phyloP scores from a whole-genome alignment of 108 stramenopile genomes.

The Nitzschia inconspicua region DNA sequence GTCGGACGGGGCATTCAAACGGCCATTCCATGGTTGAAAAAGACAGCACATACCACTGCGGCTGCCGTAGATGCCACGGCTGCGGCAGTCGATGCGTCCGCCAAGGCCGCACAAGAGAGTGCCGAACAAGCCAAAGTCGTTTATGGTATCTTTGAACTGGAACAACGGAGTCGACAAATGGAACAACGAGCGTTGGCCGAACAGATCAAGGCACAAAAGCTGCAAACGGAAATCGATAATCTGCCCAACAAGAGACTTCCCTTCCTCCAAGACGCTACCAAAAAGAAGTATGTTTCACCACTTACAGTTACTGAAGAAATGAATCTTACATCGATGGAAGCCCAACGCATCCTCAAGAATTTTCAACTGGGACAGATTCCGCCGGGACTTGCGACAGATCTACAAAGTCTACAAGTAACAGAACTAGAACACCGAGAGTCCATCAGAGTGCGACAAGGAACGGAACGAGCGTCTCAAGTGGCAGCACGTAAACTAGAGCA shows the following conservation, averaged over 20 bases:
- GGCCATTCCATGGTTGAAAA: slow-evolving; percentile 16
- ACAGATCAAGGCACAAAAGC: not conserved
- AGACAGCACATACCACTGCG: slow-evolving; percentile 22
- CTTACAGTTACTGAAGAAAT: not conserved
- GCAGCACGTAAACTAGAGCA: slow-evolving; percentile 3
- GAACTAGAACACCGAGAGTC: not conserved
- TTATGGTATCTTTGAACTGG: not conserved
- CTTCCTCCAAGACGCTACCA: not conserved
- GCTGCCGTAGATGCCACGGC: not conserved
- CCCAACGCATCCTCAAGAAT: not conserved
- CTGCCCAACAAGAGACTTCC: not conserved
- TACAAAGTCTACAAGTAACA: not conserved
- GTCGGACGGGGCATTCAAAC: slow-evolving; percentile 9
- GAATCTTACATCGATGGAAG: not conserved
- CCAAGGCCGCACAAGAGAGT: not conserved
- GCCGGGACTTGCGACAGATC: not conserved
- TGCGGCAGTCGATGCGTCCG: not conserved
- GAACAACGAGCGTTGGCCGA: slow-evolving; percentile 9
- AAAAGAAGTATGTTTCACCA: not conserved
- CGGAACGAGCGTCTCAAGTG: not conserved
- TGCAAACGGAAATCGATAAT: not conserved
- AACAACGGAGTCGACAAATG: slow-evolving; percentile 4
- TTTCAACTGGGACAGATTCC: not conserved
- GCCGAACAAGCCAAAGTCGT: not conserved
- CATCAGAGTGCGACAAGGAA: not conserved